phyloP scores from a whole-genome alignment of 768 basidiomycete genomes.

The Suillus occidentalis region DNA sequence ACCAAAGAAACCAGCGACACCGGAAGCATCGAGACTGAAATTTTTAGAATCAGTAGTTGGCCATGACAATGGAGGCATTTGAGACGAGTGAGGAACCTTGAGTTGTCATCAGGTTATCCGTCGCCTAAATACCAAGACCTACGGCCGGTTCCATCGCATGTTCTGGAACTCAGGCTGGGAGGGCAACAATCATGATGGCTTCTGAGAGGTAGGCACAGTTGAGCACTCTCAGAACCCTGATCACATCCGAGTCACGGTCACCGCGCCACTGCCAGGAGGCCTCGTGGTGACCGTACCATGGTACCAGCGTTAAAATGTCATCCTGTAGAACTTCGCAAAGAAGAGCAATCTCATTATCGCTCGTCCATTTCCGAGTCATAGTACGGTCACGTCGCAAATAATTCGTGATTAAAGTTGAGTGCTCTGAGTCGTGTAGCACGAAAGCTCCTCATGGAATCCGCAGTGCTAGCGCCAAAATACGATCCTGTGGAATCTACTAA shows the following conservation, averaged over 20 bases:
- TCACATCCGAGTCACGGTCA: background rate
- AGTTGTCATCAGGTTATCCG: background rate
- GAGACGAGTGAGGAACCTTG: background rate
- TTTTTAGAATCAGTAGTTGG: constrained; percentile 11
- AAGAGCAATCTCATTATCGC: background rate
- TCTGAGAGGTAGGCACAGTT: background rate
- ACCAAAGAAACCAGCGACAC: constrained; percentile 35
- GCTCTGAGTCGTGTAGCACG: background rate
- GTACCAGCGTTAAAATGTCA: background rate
- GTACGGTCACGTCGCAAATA: background rate
- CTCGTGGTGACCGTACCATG: background rate
- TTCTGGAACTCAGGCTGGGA: background rate
- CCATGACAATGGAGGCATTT: constrained; percentile 18
- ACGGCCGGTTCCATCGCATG: background rate
- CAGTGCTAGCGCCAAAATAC: background rate
- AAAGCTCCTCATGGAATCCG: background rate
- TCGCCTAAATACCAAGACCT: background rate
- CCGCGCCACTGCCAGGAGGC: background rate
- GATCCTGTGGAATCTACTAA: background rate
- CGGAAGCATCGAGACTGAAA: constrained; percentile 28
- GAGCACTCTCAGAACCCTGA: background rate
- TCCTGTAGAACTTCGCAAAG: background rate
- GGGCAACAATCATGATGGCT: background rate
- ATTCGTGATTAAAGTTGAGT: background rate
- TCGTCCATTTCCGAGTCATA: background rate